Evolutionary conservation across 2,329 filamentous ascomycete species (phyloP), one percentile per base, ranked within the genome.

Genomic region (Colletotrichum simmondsii): DNA sequence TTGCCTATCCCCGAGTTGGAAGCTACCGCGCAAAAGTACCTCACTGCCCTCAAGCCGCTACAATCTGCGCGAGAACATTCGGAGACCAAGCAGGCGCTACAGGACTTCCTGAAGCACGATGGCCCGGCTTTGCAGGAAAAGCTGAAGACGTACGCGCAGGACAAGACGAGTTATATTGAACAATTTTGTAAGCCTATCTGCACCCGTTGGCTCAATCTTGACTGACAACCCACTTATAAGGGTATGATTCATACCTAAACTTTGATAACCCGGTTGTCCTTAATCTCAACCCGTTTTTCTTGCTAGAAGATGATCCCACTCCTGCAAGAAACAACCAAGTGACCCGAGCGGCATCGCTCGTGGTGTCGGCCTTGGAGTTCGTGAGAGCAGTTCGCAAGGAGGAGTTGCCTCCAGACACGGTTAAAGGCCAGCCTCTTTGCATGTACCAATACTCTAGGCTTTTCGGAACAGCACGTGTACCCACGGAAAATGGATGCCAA

Each of bases 201-300:
- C 14, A 12, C 7, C 30, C 30, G 6, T 5, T 12, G 42, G 56
- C 12, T 37, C 7, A 14, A 14, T 8, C 12, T 52, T 19, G 54
- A 49, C 59, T 52, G 14, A 64, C 53, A 42, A 7, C n/a, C 37
- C 37, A 19, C 7, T 19, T 61, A 4, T 54, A 74, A 98, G 95
- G 95, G 97, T 98, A 98, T 81, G 97, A 99, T 82, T 98, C 97
- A 35, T 99, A 98, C 80, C 88, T 99, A 75, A 98, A 98, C 84
- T 99, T 93, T 80, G 97, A 98, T 81, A 98, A 98, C 79, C 95
- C 97, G 0, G 97, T 99, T 53, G 97, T 99, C 53, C 89, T 99
- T 76, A 98, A 99, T 83, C 86, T 99, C 75, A 99, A 99, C 79
- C 97, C 97, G 0, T 99, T 99, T 85, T 99, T 99, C 85, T 87